Conservation (phyloP, 1,139 yeast species). For the Magnusiomyces sp. region DNA sequence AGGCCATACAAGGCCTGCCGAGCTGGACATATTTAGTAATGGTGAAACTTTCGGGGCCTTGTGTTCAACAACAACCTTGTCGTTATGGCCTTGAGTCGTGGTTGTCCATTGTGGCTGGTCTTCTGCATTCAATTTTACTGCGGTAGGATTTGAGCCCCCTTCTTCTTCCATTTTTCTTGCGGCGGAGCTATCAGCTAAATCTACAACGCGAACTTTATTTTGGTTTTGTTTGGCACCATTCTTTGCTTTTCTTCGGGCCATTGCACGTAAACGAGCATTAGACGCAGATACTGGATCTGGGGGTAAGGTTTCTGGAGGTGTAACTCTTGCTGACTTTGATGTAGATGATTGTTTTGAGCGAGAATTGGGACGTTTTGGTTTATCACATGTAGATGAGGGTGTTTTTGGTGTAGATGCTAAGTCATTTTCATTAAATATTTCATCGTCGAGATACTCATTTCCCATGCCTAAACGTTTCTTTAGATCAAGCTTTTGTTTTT, state of each 20-base stretch:
- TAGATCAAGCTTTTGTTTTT: conserved; percentile 34
- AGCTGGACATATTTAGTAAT: conserved; percentile 63
- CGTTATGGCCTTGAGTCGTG: conserved; percentile 63
- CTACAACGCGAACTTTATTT: conserved; percentile 52
- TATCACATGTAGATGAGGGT: conserved; percentile 14
- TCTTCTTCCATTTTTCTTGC: conserved; percentile 43
- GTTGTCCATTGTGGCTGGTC: conserved; percentile 43
- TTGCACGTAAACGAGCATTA: conserved; percentile 82
- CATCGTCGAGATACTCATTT: conserved; percentile 36
- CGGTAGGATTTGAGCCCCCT: conserved; percentile 12
- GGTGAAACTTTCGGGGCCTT: conserved; percentile 62
- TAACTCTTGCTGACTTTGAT: conserved; percentile 17
- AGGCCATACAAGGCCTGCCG: conserved; percentile 73
- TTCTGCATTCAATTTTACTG: conserved; percentile 16
- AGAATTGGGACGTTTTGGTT: background rate
- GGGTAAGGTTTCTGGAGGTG: conserved; percentile 15
- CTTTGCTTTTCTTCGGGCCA: conserved; percentile 89
- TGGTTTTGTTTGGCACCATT: conserved; percentile 59
- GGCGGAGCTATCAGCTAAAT: conserved; percentile 69
- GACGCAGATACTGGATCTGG: conserved; percentile 26
- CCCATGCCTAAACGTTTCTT: conserved; percentile 38
- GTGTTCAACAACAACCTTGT: conserved; percentile 76
- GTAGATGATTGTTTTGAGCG: conserved; percentile 4
- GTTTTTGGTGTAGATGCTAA: conserved; percentile 20
- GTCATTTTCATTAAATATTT: conserved; percentile 29